phyloP scores from a whole-genome alignment of 2,329 filamentous ascomycete genomes.

The Cladophialophora exuberans region DNA sequence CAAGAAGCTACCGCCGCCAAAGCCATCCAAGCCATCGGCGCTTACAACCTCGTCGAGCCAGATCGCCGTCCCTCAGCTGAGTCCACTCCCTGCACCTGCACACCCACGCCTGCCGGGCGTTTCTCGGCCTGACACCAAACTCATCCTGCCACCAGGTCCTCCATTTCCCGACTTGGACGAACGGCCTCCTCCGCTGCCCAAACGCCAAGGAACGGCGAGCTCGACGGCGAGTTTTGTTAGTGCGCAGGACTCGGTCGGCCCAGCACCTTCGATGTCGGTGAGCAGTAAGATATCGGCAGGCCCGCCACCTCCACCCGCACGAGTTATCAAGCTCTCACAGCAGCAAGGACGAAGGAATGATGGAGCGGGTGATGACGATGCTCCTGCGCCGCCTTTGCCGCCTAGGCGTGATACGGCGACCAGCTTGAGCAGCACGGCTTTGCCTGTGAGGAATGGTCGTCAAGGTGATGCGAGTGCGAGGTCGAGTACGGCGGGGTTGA shows the following conservation, averaged over 20 bases:
- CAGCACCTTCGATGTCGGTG: conserved; percentile 2
- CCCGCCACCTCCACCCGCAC: conserved; percentile 8
- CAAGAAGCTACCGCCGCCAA: conserved; percentile 55
- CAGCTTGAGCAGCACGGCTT: neutral
- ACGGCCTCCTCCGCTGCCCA: conserved; percentile 28
- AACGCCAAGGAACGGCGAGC: conserved; percentile 24
- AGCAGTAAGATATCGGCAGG: neutral
- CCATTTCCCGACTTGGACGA: conserved; percentile 1
- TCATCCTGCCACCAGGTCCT: neutral
- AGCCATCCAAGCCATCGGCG: conserved; percentile 65
- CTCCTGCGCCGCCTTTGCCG: conserved; percentile 19
- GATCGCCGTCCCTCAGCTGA: conserved; percentile 18
- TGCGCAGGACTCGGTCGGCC: conserved; percentile 12
- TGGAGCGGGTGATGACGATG: neutral
- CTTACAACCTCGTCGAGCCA: conserved; percentile 35
- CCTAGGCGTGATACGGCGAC: conserved; percentile 20
- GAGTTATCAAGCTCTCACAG: conserved; percentile 6
- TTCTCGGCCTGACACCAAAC: conserved; percentile 1
- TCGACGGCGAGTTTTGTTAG: conserved; percentile 27
- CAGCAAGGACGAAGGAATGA: conserved; percentile 5
- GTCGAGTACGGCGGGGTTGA: conserved; percentile 10
- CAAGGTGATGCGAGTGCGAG: neutral
- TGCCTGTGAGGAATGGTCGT: conserved; percentile 1
- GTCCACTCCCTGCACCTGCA: conserved; percentile 13
- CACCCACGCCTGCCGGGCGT: conserved; percentile 12